phyloP scores from a whole-genome alignment of 2,329 filamentous ascomycete species.

The Verticillium nubilum region DNA sequence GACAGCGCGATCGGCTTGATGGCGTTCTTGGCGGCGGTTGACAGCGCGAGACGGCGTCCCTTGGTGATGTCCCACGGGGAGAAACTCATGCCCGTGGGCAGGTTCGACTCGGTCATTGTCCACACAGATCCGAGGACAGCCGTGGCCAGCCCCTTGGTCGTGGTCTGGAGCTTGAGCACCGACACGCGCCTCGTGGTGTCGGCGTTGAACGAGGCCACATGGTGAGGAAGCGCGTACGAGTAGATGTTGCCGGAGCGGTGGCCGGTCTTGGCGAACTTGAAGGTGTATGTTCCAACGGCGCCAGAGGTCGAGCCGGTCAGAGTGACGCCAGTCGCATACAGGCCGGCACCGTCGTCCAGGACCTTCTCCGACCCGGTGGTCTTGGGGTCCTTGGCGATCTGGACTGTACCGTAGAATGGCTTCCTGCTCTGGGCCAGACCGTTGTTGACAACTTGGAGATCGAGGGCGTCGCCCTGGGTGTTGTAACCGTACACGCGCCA shows the following conservation, averaged over 20 bases:
- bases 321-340: constrained; percentile 55
- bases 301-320: constrained; percentile 54
- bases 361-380: constrained; percentile 45
- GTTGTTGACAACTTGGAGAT: constrained; percentile 55
- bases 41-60: constrained; percentile 34
- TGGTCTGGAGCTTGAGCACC: constrained; percentile 59
- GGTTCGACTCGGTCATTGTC: constrained; percentile 60
- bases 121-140: constrained; percentile 63
- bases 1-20: constrained; percentile 51
- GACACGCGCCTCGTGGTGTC: constrained; percentile 37
- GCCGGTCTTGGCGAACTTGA: constrained; percentile 63
- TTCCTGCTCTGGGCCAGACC: constrained; percentile 51
- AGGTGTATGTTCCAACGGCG: constrained; percentile 57
- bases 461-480: constrained; percentile 44
- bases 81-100: constrained; percentile 66
- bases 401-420: constrained; percentile 67
- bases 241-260: constrained; percentile 47
- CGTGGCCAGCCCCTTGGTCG: constrained; percentile 72
- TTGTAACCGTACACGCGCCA: constrained; percentile 68
- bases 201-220: constrained; percentile 61
- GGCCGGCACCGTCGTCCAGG: constrained; percentile 64
- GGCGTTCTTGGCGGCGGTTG: constrained; percentile 38
- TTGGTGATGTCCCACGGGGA: constrained; percentile 58
- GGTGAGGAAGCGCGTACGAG: constrained; percentile 78
- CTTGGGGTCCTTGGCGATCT: constrained; percentile 67